Conservation (phyloP, 2,329 filamentous ascomycete genomes). For the Myriosclerotinia duriaeana region DNA sequence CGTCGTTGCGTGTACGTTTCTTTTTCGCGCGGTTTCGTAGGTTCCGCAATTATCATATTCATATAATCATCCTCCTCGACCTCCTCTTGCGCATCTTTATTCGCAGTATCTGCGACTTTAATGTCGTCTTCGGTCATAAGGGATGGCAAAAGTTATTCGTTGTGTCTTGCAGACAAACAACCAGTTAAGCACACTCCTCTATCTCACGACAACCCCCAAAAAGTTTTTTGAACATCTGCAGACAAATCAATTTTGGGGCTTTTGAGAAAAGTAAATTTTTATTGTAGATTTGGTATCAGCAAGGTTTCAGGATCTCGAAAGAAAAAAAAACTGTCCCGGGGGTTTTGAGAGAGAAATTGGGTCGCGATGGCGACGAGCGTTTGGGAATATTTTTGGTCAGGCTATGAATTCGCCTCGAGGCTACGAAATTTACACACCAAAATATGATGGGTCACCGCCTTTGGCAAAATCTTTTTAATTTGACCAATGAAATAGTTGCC, state of each 20-base stretch:
- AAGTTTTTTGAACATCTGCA: neutral
- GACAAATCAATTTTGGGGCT: neutral
- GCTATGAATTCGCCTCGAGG: slow-evolving; percentile 5
- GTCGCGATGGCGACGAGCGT: neutral
- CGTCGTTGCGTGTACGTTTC: slow-evolving; percentile 63
- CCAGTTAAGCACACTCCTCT: neutral
- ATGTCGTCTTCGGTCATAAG: neutral
- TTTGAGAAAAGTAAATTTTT: neutral
- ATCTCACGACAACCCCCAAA: neutral
- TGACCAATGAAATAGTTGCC: neutral
- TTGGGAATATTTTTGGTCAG: neutral
- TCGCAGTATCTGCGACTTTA: neutral
- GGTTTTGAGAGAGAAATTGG: neutral
- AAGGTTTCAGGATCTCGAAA: neutral
- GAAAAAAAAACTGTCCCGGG: neutral
- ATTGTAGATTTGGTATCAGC: neutral
- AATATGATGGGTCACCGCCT: neutral
- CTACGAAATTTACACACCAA: slow-evolving; percentile 1
- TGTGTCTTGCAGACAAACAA: neutral
- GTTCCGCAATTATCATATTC: slow-evolving; percentile 85
- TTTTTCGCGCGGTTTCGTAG: slow-evolving; percentile 47
- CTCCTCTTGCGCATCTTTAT: neutral
- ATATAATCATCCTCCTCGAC: slow-evolving; percentile 85
- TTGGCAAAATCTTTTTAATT: neutral
- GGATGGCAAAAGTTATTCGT: neutral